Percentiles rank a stretch among this genome's conserved stretches.
These are phyloP conservation scores for Euphorbia corollata DNA, from an alignment of 441 rosid genomes.

Conservation along the genomic window DNA sequence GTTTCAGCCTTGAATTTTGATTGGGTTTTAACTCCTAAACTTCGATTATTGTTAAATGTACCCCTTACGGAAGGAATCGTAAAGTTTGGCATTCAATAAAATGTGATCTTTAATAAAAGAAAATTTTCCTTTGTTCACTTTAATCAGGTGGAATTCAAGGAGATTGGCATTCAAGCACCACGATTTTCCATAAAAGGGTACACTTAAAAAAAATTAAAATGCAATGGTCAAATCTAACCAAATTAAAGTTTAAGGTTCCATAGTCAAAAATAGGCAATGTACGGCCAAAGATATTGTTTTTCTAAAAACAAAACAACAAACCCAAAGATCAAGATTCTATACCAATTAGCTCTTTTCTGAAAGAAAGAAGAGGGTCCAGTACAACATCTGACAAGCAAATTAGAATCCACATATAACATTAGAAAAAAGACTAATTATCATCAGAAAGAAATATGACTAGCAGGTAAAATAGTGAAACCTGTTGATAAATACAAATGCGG, in stretches of 20 bases:
- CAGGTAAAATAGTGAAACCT: conserved; percentile 37
- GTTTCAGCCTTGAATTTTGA: background rate
- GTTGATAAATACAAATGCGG: conserved; percentile 88
- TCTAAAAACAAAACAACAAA: conserved; percentile 21
- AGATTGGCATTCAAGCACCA: background rate
- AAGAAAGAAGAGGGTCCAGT: conserved; percentile 88
- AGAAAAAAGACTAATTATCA: conserved; percentile 22
- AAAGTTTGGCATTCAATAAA: background rate
- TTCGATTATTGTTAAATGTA: background rate
- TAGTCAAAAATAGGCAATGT: background rate
- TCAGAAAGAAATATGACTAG: conserved; percentile 15
- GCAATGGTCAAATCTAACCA: background rate
- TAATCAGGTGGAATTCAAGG: background rate
- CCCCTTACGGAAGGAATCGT: background rate
- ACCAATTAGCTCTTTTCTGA: conserved; percentile 91
- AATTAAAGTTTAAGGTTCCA: background rate
- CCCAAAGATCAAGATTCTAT: conserved; percentile 18
- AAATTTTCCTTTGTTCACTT: background rate
- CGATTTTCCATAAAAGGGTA: background rate
- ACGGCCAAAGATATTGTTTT: background rate
- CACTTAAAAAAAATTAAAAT: background rate
- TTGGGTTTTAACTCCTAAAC: background rate
- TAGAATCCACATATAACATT: conserved; percentile 18
- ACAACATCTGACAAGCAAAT: conserved; percentile 62
- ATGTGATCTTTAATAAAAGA: background rate